Percentiles rank a stretch among this genome's conserved stretches.
These are phyloP conservation scores for Saccharomycopsis hybrid DNA, from an alignment of 1,139 yeast genomes.

Conservation along the genomic window DNA sequence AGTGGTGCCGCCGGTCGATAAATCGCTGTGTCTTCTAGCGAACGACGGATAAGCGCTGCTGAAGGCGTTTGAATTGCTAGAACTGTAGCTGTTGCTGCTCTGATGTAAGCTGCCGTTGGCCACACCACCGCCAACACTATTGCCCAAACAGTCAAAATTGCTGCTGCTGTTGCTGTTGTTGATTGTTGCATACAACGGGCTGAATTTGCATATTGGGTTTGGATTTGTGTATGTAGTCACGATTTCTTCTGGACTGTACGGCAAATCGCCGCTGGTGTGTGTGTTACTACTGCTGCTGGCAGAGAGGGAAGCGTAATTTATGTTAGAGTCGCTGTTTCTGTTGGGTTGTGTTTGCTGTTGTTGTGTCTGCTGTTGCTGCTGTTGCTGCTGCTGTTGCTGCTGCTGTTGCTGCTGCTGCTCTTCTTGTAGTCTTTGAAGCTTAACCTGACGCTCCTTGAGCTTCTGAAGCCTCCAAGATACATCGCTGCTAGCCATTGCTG, in stretches of 20 bases:
- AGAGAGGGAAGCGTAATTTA: background rate
- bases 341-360: background rate
- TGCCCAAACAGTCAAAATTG: no score
- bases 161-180: no score
- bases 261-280: no score
- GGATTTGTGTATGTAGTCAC: constrained; percentile 16
- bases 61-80: background rate
- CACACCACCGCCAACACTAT: no score
- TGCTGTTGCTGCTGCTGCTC: no score
- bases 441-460: constrained; percentile 8
- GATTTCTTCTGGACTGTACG: background rate
- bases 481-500: no score
- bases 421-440: background rate
- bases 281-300: background rate
- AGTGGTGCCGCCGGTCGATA: background rate
- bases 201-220: constrained; percentile 13
- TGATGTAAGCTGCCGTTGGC: no score
- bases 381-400: background rate
- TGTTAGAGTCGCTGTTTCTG: background rate
- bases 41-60: background rate
- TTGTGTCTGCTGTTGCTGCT: background rate
- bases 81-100: background rate
- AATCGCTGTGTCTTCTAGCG: constrained; percentile 5
- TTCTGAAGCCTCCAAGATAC: constrained; percentile 12
- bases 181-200: constrained; percentile 8